These are phyloP conservation scores for Naganishia antarctica DNA, from an alignment of 768 basidiomycete genomes.

Conservation along the genomic window DNA sequence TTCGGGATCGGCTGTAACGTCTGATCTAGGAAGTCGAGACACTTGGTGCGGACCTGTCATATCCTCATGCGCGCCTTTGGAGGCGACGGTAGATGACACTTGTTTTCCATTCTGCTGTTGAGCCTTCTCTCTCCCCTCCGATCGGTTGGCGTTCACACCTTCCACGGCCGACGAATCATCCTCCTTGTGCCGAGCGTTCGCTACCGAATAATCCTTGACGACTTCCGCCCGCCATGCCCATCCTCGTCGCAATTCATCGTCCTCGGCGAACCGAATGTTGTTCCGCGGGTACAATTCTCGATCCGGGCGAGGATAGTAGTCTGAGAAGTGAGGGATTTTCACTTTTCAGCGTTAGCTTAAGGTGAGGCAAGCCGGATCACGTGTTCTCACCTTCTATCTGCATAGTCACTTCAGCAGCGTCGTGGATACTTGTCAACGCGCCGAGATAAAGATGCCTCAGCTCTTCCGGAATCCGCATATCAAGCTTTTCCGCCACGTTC, in stretches of 20 bases:
- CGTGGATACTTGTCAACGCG: conserved; percentile 22
- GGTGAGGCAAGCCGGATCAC: not conserved
- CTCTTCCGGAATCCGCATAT: conserved; percentile 17
- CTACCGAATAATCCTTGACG: conserved; percentile 23
- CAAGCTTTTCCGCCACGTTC: conserved; percentile 11
- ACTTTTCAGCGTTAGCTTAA: not conserved
- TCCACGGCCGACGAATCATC: conserved; percentile 15
- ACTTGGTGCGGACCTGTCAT: conserved; percentile 1
- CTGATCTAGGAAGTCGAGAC: conserved; percentile 4
- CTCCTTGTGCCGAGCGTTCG: conserved; percentile 5
- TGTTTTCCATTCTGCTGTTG: not conserved
- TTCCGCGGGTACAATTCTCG: conserved; percentile 32
- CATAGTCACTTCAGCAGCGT: conserved; percentile 21
- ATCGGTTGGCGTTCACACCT: not conserved
- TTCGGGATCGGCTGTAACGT: not conserved
- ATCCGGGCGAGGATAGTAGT: conserved; percentile 36
- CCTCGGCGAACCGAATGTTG: conserved; percentile 34
- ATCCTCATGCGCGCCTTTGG: conserved; percentile 5
- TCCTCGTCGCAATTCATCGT: conserved; percentile 33
- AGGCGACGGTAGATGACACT: conserved; percentile 1
- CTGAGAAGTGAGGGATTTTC: conserved; percentile 8
- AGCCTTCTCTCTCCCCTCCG: conserved; percentile 16
- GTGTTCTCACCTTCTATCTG: not conserved
- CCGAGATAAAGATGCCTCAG: conserved; percentile 10
- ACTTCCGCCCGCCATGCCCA: conserved; percentile 36